Evolutionary conservation across 2,329 filamentous ascomycete species (phyloP).

Genomic region (Leptographium wingfieldii): DNA sequence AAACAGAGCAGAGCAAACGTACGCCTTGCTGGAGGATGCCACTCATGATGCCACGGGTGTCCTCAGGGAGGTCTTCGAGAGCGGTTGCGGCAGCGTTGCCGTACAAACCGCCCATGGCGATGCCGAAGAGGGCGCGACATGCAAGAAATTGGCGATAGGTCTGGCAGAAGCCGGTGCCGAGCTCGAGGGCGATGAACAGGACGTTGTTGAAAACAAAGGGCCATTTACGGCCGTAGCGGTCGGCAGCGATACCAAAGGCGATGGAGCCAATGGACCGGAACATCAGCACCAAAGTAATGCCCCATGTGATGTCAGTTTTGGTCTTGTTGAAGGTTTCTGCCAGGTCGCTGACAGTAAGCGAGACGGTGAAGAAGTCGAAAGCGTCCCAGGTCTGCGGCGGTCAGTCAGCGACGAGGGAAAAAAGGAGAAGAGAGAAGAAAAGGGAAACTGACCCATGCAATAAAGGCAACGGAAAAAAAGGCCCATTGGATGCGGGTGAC

Average conservation of each 20-base stretch:
- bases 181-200: conserved; percentile 40
- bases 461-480: conserved; percentile 62
- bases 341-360: conserved; percentile 64
- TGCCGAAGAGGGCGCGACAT: conserved; percentile 58
- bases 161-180: conserved; percentile 59
- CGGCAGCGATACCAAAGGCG: conserved; percentile 62
- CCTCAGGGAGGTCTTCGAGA: conserved; percentile 43
- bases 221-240: conserved; percentile 73
- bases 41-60: conserved; percentile 67
- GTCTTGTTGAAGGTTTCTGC: conserved; percentile 34
- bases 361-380: conserved; percentile 73
- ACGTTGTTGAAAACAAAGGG: conserved; percentile 75
- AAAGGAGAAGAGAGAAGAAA: neutral
- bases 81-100: conserved; percentile 70
- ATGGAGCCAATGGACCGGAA: conserved; percentile 64
- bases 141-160: conserved; percentile 67
- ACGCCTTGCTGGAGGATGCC: conserved; percentile 70
- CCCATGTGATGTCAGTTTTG: conserved; percentile 58
- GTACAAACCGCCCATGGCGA: conserved; percentile 74
- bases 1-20: neutral
- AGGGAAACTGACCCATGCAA: conserved; percentile 42
- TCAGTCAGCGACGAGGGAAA: neutral
- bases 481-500: conserved; percentile 57
- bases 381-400: conserved; percentile 50
- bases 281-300: conserved; percentile 63